A percentile compares a stretch with the other conserved stretches of the same genome.
Conservation (phyloP, 805 yeast genomes). For the Kluyveromyces lactis region DNA sequence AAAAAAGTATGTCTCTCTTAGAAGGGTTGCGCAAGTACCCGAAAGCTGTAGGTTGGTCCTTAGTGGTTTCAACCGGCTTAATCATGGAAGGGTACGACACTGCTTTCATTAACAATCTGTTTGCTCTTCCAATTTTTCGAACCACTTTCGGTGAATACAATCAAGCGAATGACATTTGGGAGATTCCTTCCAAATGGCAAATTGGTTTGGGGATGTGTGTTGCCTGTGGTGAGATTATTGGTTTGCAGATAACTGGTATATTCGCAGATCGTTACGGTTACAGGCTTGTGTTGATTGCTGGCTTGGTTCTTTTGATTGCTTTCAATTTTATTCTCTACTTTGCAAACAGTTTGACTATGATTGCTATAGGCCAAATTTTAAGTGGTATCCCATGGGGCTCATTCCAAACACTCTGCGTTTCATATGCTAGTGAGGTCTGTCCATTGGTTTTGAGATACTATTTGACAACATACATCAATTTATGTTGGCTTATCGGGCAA, state of each 20-base stretch:
- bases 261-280: conserved; percentile 40
- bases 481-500: conserved; percentile 53
- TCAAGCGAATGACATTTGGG: conserved; percentile 20
- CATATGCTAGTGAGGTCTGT: conserved; percentile 52
- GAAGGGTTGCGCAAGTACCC: conserved; percentile 36
- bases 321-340: conserved; percentile 42
- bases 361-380: conserved; percentile 36
- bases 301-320: conserved; percentile 27
- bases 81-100: conserved; percentile 45
- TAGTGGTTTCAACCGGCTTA: conserved; percentile 35
- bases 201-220: conserved; percentile 25
- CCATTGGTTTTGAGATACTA: conserved; percentile 44
- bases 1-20: conserved; percentile 21
- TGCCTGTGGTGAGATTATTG: conserved; percentile 37
- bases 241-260: conserved; percentile 37
- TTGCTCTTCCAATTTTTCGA: conserved; percentile 38
- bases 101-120: conserved; percentile 35
- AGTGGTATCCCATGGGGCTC: conserved; percentile 48
- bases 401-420: conserved; percentile 43
- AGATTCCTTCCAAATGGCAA: conserved; percentile 37
- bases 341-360: conserved; percentile 32
- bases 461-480: conserved; percentile 41
- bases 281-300: conserved; percentile 31
- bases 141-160: conserved; percentile 33
- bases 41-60: conserved; percentile 40